Base-by-base conservation (phyloP, 2,329 filamentous ascomycete species). In the Neofusicoccum laricinum region DNA sequence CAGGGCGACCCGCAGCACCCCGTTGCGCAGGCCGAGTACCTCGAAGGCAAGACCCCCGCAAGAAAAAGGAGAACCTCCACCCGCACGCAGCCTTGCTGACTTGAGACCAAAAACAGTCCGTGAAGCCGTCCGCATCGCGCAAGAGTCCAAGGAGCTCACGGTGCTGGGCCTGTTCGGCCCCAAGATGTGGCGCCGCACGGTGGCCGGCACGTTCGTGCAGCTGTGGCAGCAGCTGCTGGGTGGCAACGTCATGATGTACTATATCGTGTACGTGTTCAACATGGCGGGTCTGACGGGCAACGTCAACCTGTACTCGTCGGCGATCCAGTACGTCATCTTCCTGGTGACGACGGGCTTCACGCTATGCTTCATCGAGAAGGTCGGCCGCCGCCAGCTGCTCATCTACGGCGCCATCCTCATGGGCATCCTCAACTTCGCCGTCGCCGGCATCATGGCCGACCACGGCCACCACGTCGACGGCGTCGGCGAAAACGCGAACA, bases 241-340 rank as follows among this genome's bases (percentile, higher is more conserved):
- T n/a, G 65, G 41, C 14, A 66, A 73, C 61, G 63, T 67, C 12
- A 69, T 71, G 40, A 72, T 70, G 53, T 83, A 85, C 70, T 86
- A 87, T 67, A 84, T 87, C 45, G 82, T 86, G 2, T 87, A 86
- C 70, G 84, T 88, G 66, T 64, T 64, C 36, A 43, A 64, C 41
- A 85, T 88, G 83, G 78, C 85, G 65, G 80, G 82, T 5, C 45
- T 64, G 11, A 64, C 63, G 5, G 63, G 63, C 19, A 64, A 64
- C 40, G 63, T 64, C 6, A 64, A 64, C 63, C 63, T 64, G n/a
- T 59, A 59, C 53, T 59, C 51, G 36, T 57, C 49, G 7, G 49
- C 84, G 0, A 86, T 89, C 21, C 85, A 88, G 70, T 88, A 88
- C 69, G 80, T 88, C 64, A 86, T 89, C 74, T 88, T 88, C 69